These are phyloP conservation scores for Elaeagnus macrophylla DNA, from an alignment of 306 rosid genomes.

Conservation along the genomic window DNA sequence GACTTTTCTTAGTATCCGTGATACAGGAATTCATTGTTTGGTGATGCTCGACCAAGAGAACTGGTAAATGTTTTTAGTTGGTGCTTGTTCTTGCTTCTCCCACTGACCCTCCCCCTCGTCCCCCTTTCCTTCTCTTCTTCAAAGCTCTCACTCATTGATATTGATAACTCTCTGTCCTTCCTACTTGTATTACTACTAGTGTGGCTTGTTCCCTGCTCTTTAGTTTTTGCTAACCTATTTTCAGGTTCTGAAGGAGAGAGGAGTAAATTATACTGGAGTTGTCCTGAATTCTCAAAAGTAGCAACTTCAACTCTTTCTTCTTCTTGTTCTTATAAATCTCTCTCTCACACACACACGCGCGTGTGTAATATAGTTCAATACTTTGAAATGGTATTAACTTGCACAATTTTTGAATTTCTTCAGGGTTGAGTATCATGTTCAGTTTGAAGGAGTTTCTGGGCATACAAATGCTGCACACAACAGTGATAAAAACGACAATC, in stretches of 20 bases:
- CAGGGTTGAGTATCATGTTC: constrained; percentile 55
- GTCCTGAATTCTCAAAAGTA: constrained; percentile 63
- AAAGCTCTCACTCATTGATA: no score
- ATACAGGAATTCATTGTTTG: constrained; percentile 74
- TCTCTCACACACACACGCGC: no score
- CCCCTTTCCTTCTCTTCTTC: neutral
- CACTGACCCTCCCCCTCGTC: neutral
- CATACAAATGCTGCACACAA: constrained; percentile 28
- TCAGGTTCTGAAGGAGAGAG: constrained; percentile 94
- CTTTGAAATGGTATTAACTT: neutral
- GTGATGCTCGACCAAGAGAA: constrained; percentile 98
- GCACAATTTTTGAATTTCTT: constrained; percentile 11
- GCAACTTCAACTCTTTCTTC: neutral
- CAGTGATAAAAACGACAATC: constrained; percentile 42
- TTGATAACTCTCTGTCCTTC: neutral
- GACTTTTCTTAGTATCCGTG: constrained; percentile 8
- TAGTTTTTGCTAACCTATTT: constrained; percentile 15
- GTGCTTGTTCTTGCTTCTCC: neutral
- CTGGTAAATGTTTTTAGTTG: constrained; percentile 39
- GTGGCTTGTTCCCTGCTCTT: constrained; percentile 9
- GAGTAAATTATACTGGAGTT: constrained; percentile 51
- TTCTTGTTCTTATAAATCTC: no score
- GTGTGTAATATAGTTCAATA: no score
- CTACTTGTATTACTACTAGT: constrained; percentile 4
- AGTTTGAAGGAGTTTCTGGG: constrained; percentile 47